Evolutionary conservation across 768 basidiomycete species (phyloP), one percentile per base, ranked within the genome.

Genomic region (Crucibulum laeve): DNA sequence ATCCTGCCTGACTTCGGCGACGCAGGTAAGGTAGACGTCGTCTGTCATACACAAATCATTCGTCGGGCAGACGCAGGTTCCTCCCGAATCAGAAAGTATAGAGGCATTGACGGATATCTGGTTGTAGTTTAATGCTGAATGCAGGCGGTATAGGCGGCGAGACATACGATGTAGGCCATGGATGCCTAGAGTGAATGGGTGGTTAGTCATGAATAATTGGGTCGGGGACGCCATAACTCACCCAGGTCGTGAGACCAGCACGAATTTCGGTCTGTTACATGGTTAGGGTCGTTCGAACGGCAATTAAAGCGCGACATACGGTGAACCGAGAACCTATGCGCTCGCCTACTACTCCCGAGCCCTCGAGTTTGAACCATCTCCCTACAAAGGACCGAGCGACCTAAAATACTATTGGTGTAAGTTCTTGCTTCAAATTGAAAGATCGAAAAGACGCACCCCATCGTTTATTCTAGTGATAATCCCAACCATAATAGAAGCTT

Each of bases 91-190:
- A 2, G 80, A 71, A 25, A 93, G 58, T 50, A 93, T 89, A 13
- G 82, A 69, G 4, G 90, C 87, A 55, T 93, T 93, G 55, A 93
- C 90, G 19, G 87, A 86, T 48, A 90, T 88, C 84, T 88, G 21
- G 15, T 10, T 11, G 19, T 10, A 19, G 10, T 11, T 37, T 10
- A 10, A 10, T 37, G 18, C 19, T 37, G 8, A 10, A 40, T 19
- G 5, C 21, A 24, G 8, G 17, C 40, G 7, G 24, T 24, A 32
- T 42, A 48, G 14, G 4, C 13, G n/a, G 44, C 42, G 33, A 43
- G 17, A 55, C 80, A 53, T 45, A 85, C 85, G 47, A 90, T 89
- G 64, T 91, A 90, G 15, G 87, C 83, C 88, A 89, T 91, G 24
- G 85, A 81, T 4, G 84, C 85, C 76, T 87, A 47, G 24, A 26